These are phyloP conservation scores for Cladorrhinum sp. DNA, from an alignment of 2,329 filamentous ascomycete species.

Conservation along the genomic window DNA sequence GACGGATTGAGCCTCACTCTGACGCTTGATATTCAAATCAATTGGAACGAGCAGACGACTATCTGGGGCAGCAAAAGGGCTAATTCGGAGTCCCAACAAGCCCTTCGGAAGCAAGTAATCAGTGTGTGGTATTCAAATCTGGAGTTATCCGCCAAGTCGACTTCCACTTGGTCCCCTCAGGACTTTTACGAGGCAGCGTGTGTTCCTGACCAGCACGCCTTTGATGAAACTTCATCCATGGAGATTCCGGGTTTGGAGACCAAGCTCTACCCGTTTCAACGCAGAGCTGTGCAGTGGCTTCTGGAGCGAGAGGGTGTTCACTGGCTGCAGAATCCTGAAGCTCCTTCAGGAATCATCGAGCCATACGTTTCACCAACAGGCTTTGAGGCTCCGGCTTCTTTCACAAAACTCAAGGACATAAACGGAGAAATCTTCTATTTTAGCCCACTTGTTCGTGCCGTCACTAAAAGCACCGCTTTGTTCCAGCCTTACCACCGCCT, in stretches of 20 bases:
- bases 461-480: constrained; percentile 47
- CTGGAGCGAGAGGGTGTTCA: constrained; percentile 61
- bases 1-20: constrained; percentile 5
- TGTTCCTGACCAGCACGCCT: constrained; percentile 47
- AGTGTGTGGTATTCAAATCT: constrained; percentile 21
- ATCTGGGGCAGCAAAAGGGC: constrained; percentile 18
- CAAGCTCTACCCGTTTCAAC: constrained; percentile 68
- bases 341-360: constrained; percentile 26
- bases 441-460: constrained; percentile 61
- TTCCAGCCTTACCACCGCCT: constrained; percentile 45
- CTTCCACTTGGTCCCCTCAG: constrained; percentile 42
- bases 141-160: background rate
- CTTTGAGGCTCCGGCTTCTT: constrained; percentile 41
- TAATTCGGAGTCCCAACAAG: constrained; percentile 17
- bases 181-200: constrained; percentile 69
- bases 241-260: constrained; percentile 45
- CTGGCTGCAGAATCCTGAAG: constrained; percentile 36
- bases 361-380: constrained; percentile 19
- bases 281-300: constrained; percentile 67
- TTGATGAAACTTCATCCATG: constrained; percentile 40
- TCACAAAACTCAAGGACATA: constrained; percentile 42
- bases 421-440: constrained; percentile 37
- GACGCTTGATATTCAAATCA: constrained; percentile 24
- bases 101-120: constrained; percentile 25
- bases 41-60: constrained; percentile 31